Conservation (phyloP, 2,329 filamentous ascomycete species). For the Fusarium xyrophilum region DNA sequence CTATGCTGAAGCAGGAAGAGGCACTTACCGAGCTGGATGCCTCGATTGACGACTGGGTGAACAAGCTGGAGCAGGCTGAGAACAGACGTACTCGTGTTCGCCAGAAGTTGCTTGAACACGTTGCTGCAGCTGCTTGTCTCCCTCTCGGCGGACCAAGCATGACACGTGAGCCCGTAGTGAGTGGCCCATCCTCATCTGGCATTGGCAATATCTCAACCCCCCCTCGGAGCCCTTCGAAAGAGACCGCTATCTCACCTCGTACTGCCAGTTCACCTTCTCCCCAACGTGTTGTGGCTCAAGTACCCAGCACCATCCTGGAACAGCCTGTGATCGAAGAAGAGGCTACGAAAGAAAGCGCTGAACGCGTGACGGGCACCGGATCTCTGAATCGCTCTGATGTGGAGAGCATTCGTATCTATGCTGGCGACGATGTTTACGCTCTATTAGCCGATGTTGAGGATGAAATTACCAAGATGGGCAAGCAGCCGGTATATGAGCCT, state of each 20-base stretch:
- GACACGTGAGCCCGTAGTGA: conserved; percentile 51
- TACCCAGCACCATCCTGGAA: conserved; percentile 64
- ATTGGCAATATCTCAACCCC: conserved; percentile 61
- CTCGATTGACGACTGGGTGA: conserved; percentile 82
- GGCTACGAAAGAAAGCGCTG: conserved; percentile 34
- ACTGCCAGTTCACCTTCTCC: conserved; percentile 55
- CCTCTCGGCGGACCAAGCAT: conserved; percentile 41
- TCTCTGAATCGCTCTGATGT: conserved; percentile 52
- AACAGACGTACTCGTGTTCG: conserved; percentile 77
- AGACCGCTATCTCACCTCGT: conserved; percentile 43
- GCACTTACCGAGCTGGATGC: conserved; percentile 77
- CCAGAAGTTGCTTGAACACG: conserved; percentile 82
- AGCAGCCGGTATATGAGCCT: conserved; percentile 19
- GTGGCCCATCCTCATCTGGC: conserved; percentile 46
- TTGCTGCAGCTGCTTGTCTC: conserved; percentile 72
- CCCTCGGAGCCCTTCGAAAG: conserved; percentile 64
- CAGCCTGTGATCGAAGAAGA: conserved; percentile 56
- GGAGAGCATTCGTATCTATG: conserved; percentile 73
- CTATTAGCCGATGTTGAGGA: conserved; percentile 71
- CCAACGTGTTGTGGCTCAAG: conserved; percentile 59
- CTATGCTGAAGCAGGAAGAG: conserved; percentile 81
- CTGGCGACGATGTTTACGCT: conserved; percentile 70
- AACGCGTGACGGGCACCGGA: conserved; percentile 35
- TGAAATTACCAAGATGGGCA: conserved; percentile 49
- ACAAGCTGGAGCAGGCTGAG: conserved; percentile 80